Percentiles rank a stretch among this genome's conserved stretches.
These are phyloP conservation scores for Teunomyces gatunensis DNA, from an alignment of 805 yeast genomes.

Conservation along the genomic window DNA sequence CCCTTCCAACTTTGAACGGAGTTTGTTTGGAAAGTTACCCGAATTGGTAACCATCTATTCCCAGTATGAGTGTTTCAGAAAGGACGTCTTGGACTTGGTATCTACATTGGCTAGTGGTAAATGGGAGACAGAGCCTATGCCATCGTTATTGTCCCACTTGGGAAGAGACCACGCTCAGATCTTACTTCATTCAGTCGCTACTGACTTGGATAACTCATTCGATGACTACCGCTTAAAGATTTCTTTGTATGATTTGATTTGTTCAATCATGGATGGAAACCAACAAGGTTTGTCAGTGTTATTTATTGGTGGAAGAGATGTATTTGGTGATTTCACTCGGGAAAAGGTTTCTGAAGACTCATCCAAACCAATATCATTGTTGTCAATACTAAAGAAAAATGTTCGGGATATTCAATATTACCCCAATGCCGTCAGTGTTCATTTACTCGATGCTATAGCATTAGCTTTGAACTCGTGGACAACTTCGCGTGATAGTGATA, in stretches of 20 bases:
- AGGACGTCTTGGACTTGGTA: slow-evolving; percentile 52
- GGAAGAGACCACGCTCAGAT: slow-evolving; percentile 62
- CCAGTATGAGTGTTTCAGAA: slow-evolving; percentile 46
- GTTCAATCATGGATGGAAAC: slow-evolving; percentile 65
- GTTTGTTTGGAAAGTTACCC: slow-evolving; percentile 55
- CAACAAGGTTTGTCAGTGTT: slow-evolving; percentile 77
- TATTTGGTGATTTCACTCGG: slow-evolving; percentile 34
- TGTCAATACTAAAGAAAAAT: slow-evolving; percentile 54
- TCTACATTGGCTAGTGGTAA: slow-evolving; percentile 54
- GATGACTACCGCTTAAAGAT: slow-evolving; percentile 54
- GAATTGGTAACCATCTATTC: slow-evolving; percentile 58
- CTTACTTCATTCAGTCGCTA: slow-evolving; percentile 56
- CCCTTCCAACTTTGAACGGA: slow-evolving; percentile 65
- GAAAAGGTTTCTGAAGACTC: slow-evolving; percentile 15
- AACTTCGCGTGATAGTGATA: slow-evolving; percentile 50
- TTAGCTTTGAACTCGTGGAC: slow-evolving; percentile 79
- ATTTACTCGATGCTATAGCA: slow-evolving; percentile 69
- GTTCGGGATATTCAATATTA: slow-evolving; percentile 50
- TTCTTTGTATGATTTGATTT: slow-evolving; percentile 59
- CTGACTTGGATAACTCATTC: slow-evolving; percentile 57
- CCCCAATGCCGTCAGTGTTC: slow-evolving; percentile 64
- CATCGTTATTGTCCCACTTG: slow-evolving; percentile 79
- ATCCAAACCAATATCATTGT: slow-evolving; percentile 38
- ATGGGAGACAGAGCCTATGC: slow-evolving; percentile 57
- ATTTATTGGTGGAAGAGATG: slow-evolving; percentile 59